Percentiles rank a stretch among this genome's conserved stretches.
Evolutionary conservation across 352 stramenopile genomes (phyloP).

Genomic region (Globisporangium nodosum): DNA sequence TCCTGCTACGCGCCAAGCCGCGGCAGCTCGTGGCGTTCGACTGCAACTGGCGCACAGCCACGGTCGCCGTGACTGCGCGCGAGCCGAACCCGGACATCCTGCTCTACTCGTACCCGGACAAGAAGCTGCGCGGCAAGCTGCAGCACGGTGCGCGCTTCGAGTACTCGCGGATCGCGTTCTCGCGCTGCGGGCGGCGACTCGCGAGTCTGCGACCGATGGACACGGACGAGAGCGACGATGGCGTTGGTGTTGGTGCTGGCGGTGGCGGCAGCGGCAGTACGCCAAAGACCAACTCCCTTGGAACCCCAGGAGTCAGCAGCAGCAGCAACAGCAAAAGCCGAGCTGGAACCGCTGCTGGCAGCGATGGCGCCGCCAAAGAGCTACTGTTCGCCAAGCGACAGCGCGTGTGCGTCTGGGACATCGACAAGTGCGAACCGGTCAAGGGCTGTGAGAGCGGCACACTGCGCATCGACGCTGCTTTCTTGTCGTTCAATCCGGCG

Average conservation of each 20-base stretch:
- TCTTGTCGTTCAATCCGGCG: slow-evolving; percentile 68
- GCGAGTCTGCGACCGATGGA: slow-evolving; percentile 38
- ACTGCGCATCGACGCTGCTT: slow-evolving; percentile 25
- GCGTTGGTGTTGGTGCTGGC: not conserved
- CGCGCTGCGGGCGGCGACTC: slow-evolving; percentile 51
- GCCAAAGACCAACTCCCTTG: not conserved
- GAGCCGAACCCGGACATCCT: slow-evolving; percentile 52
- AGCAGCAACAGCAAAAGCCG: not conserved
- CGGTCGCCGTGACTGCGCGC: slow-evolving; percentile 47
- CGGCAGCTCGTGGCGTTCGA: slow-evolving; percentile 63
- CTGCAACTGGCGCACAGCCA: slow-evolving; percentile 45
- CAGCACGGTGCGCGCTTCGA: slow-evolving; percentile 34
- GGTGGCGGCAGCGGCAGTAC: not conserved
- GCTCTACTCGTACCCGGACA: slow-evolving; percentile 73
- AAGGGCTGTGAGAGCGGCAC: slow-evolving; percentile 32
- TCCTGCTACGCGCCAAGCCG: slow-evolving; percentile 43
- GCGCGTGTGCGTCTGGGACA: slow-evolving; percentile 57
- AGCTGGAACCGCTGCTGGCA: not conserved
- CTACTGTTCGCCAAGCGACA: slow-evolving; percentile 5
- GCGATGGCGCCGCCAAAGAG: not conserved
- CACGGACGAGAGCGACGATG: slow-evolving; percentile 10
- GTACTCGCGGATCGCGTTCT: slow-evolving; percentile 66
- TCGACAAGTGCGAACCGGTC: slow-evolving; percentile 41
- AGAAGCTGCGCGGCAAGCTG: slow-evolving; percentile 60
- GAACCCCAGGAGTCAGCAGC: not conserved